Percentiles rank a stretch among this genome's conserved stretches.
These are phyloP conservation scores for Orychophragmus violaceus DNA, from an alignment of 345 rosid species.

Conservation along the genomic window DNA sequence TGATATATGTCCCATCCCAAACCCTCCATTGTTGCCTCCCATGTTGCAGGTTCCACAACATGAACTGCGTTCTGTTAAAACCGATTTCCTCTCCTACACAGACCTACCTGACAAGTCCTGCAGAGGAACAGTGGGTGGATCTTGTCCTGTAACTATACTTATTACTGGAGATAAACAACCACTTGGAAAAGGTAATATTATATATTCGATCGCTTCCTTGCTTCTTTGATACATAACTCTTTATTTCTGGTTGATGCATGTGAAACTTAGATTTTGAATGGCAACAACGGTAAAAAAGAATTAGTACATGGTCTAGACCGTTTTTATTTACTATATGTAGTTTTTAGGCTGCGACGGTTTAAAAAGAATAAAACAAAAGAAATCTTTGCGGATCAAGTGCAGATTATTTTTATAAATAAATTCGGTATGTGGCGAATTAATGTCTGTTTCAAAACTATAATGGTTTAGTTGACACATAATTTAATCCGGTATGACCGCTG, in stretches of 20 bases:
- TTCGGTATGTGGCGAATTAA: too few relatives aligned
- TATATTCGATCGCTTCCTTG: background rate
- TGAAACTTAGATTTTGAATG: too few relatives aligned
- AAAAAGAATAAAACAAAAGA: too few relatives aligned
- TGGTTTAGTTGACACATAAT: too few relatives aligned
- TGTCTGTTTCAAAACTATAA: too few relatives aligned
- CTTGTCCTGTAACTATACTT: slow-evolving; percentile 67
- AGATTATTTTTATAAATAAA: too few relatives aligned
- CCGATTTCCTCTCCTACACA: slow-evolving; percentile 25
- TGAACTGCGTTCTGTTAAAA: slow-evolving; percentile 57
- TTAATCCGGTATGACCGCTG: too few relatives aligned
- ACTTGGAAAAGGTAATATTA: slow-evolving; percentile 52
- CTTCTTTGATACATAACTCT: background rate
- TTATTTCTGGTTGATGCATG: background rate
- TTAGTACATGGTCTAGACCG: too few relatives aligned
- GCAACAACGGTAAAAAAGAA: too few relatives aligned
- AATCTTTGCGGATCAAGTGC: too few relatives aligned
- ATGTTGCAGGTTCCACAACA: slow-evolving; percentile 61
- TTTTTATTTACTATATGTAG: too few relatives aligned
- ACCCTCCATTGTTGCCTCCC: slow-evolving; percentile 70
- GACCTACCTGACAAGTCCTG: slow-evolving; percentile 75
- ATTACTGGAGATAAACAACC: slow-evolving; percentile 59
- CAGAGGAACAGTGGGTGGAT: slow-evolving; percentile 37
- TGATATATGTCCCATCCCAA: slow-evolving; percentile 40
- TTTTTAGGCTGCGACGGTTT: too few relatives aligned